Evolutionary conservation across 495 filamentous ascomycete species (phyloP).

Genomic region (Hypomontagnella submonticulosa): DNA sequence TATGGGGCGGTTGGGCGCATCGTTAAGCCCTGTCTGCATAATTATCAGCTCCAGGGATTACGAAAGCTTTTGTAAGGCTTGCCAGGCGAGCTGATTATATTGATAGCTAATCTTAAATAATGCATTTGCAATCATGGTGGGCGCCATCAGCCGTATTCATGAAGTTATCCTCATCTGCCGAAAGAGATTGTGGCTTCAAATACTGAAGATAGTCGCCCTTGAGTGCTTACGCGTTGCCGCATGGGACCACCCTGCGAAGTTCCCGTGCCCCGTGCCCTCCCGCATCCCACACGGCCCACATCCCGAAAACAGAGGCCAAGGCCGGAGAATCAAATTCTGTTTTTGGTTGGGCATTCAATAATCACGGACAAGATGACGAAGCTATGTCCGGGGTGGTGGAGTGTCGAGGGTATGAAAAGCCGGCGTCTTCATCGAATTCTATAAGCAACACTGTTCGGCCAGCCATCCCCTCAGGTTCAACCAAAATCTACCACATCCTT

Average conservation of each 20-base stretch:
- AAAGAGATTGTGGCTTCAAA: slow-evolving; percentile 1
- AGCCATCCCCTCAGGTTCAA: slow-evolving; percentile 2
- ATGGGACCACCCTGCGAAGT: slow-evolving; percentile 25
- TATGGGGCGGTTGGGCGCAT: slow-evolving; percentile 14
- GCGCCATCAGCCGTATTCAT: not conserved
- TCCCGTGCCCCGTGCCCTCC: slow-evolving; percentile 22
- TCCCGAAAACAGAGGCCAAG: slow-evolving; percentile 31
- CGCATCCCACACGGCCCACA: slow-evolving; percentile 27
- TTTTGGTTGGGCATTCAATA: slow-evolving; percentile 5
- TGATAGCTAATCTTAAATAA: slow-evolving; percentile 29
- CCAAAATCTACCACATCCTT: slow-evolving; percentile 3
- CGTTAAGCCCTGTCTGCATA: slow-evolving; percentile 26
- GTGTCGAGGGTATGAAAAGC: slow-evolving; percentile 28
- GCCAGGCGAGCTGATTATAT: slow-evolving; percentile 22
- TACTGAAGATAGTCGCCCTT: slow-evolving; percentile 8
- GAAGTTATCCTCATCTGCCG: slow-evolving; percentile 24
- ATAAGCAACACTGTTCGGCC: slow-evolving; percentile 16
- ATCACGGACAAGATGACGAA: slow-evolving; percentile 32
- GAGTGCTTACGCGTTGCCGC: slow-evolving; percentile 37
- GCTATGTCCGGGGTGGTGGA: slow-evolving; percentile 8
- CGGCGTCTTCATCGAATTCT: slow-evolving; percentile 9
- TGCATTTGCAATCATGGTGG: slow-evolving; percentile 21
- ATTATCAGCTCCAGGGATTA: slow-evolving; percentile 23
- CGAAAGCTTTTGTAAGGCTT: slow-evolving; percentile 30
- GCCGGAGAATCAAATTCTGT: slow-evolving; percentile 11